Percentiles rank a stretch among this genome's conserved stretches.
phyloP scores from a whole-genome alignment of 139 green algal genomes.

The Picochlorum sp. region DNA sequence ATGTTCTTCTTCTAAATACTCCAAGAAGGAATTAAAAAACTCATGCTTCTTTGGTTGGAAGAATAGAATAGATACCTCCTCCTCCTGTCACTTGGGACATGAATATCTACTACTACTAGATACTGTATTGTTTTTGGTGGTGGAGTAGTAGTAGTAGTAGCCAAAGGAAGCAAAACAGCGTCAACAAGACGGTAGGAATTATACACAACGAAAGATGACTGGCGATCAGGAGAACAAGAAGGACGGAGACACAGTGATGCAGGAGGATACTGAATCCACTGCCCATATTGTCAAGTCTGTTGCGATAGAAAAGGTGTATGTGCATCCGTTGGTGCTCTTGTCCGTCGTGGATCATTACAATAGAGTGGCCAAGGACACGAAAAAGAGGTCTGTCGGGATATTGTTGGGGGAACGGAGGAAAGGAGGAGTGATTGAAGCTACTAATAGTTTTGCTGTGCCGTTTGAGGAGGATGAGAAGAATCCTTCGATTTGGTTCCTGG shows the following conservation, averaged over 20 bases:
- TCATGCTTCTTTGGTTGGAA: too few relatives aligned
- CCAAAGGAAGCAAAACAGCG: too few relatives aligned
- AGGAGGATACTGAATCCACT: background rate
- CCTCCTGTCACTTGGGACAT: too few relatives aligned
- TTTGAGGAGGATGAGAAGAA: constrained; percentile 99
- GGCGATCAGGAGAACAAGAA: background rate
- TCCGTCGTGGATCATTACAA: constrained; percentile 98
- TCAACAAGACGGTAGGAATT: too few relatives aligned
- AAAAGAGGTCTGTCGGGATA: constrained; percentile 90
- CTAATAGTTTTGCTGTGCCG: constrained; percentile 96
- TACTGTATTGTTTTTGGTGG: too few relatives aligned
- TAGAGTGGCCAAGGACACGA: constrained; percentile 89
- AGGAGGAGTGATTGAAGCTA: constrained; percentile 78
- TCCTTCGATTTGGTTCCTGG: constrained; percentile 95
- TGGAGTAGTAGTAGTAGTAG: background rate
- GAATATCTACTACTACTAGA: too few relatives aligned
- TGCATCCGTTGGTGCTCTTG: constrained; percentile 95
- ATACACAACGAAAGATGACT: background rate
- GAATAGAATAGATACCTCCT: too few relatives aligned
- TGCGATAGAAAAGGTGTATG: constrained; percentile 65
- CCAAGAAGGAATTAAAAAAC: too few relatives aligned
- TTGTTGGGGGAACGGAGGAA: constrained; percentile 83
- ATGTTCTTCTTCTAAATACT: too few relatives aligned
- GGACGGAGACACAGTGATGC: too few relatives aligned
- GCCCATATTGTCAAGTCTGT: constrained; percentile 13